Conservation (phyloP, 2,329 filamentous ascomycete species). For the Colletotrichum theobromicola region DNA sequence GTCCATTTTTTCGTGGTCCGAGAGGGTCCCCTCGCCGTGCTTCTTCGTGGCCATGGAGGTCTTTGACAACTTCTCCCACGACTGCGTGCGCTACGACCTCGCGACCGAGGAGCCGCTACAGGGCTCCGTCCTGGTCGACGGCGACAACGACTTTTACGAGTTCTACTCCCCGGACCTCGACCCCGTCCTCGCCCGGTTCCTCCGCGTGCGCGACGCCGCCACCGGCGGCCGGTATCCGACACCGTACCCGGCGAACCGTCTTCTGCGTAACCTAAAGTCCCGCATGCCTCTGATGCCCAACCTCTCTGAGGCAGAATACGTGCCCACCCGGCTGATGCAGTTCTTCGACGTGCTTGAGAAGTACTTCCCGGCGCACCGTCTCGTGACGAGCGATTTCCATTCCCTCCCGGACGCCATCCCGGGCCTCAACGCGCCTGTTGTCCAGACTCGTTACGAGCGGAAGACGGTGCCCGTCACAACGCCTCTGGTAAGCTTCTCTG, state of each 20-base stretch:
- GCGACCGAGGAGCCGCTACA: slow-evolving; percentile 83
- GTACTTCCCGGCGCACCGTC: slow-evolving; percentile 88
- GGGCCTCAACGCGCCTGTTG: slow-evolving; percentile 91
- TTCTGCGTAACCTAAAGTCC: slow-evolving; percentile 66
- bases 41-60: slow-evolving; percentile 99
- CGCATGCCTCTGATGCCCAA: slow-evolving; percentile 75
- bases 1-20: slow-evolving; percentile 93
- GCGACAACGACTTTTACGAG: slow-evolving; percentile 88
- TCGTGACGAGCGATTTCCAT: slow-evolving; percentile 91
- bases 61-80: slow-evolving; percentile 98
- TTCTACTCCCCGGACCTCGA: slow-evolving; percentile 87
- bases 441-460: slow-evolving; percentile 91
- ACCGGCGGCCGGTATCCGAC: slow-evolving; percentile 67
- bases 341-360: slow-evolving; percentile 92
- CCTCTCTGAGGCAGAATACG: slow-evolving; percentile 85
- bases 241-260: slow-evolving; percentile 58
- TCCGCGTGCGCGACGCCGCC: slow-evolving; percentile 84
- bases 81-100: slow-evolving; percentile 89
- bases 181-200: slow-evolving; percentile 80
- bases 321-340: slow-evolving; percentile 92
- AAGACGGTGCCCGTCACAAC: slow-evolving; percentile 89
- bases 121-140: slow-evolving; percentile 86
- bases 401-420: slow-evolving; percentile 80
- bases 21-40: slow-evolving; percentile 87
- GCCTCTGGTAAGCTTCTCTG: slow-evolving; percentile 71